Conservation (phyloP, 2,329 filamentous ascomycete species). For the Emericellopsis cladophorae region DNA sequence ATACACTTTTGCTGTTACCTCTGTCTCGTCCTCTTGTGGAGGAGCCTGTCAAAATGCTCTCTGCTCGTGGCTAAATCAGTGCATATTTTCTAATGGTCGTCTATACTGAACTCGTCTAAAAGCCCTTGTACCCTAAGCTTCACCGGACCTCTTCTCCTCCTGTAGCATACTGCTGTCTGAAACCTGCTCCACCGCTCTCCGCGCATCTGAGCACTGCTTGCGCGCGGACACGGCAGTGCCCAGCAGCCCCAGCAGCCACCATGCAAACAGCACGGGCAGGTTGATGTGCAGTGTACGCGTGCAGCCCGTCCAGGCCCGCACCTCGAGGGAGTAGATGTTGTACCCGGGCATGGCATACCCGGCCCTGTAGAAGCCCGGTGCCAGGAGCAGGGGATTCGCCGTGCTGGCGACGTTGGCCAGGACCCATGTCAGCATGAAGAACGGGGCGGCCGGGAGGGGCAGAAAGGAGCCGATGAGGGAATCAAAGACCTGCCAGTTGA, state of each 20-base stretch:
- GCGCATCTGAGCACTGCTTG: slow-evolving; percentile 6
- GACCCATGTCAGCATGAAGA: slow-evolving; percentile 28
- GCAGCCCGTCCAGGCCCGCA: slow-evolving; percentile 29
- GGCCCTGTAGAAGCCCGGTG: slow-evolving; percentile 24
- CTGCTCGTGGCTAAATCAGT: no score
- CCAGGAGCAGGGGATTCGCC: slow-evolving; percentile 22
- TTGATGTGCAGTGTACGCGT: slow-evolving; percentile 22
- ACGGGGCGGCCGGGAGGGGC: slow-evolving; percentile 22
- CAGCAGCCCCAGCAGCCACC: slow-evolving; percentile 18
- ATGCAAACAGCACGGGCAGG: slow-evolving; percentile 27
- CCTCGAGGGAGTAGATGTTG: slow-evolving; percentile 18
- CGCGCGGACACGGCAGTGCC: slow-evolving; percentile 10
- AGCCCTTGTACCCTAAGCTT: no score
- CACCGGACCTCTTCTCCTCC: no score
- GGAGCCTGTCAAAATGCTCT: no score
- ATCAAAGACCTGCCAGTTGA: slow-evolving; percentile 29
- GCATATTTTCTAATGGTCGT: no score
- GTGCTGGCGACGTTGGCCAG: slow-evolving; percentile 23
- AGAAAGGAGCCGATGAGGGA: slow-evolving; percentile 11
- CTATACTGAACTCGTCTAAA: no score
- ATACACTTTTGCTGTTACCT: no score
- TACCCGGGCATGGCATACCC: slow-evolving; percentile 23
- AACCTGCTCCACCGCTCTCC: not conserved
- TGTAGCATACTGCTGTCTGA: not conserved
- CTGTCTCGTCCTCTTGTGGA: no score